Base-by-base conservation (phyloP, 805 yeast genomes). In the Sugiyamaella americana region DNA sequence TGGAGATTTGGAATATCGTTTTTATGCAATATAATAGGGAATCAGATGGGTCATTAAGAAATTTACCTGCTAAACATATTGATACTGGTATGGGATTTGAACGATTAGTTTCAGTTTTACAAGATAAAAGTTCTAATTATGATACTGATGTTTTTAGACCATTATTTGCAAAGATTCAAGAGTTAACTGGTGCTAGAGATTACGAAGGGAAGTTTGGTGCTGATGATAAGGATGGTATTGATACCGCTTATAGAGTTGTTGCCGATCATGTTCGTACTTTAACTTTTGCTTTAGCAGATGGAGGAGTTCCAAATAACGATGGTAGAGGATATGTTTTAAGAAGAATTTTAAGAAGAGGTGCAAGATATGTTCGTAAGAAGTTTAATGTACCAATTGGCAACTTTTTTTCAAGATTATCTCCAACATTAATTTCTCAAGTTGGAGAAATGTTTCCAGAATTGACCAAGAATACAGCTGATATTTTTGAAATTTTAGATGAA, bases 51-150 rank as follows among this genome's bases (percentile, higher is more conserved):
- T 70, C 84, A 24, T 76, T 93, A 66, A 82, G 76, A 62, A 68
- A 91, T 2, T 74, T 93, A 60, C 99, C 99, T 37, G 89, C 89
- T 43, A 84, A 91, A 69, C 99, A 93, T 64, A 79, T 93, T 51
- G 99, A 93, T 66, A 93, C 99, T 18, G 99, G 99, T 70, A 78
- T 93, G 88, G 99, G 99, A 37, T 93, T 89, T 62, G 99, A 93
- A 74, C 83, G 99, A 70, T 76, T 93, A 60, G 99, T 93, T 23
- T 87, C 96, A 2, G 82, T 91, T 43, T 75, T 93, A 61, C 99
- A 93, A 70, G 82, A 87, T 68, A 89, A 84, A 60, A 70, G 77
- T 57, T 89, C 98, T 41, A 93, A 93, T 72, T 93, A 93, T 67
- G 99, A 93, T 67, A 93, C 99, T 34, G 98, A 93, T 65, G 96